Conservation (phyloP, 805 yeast species). For the Jamesozyma gamospora region DNA sequence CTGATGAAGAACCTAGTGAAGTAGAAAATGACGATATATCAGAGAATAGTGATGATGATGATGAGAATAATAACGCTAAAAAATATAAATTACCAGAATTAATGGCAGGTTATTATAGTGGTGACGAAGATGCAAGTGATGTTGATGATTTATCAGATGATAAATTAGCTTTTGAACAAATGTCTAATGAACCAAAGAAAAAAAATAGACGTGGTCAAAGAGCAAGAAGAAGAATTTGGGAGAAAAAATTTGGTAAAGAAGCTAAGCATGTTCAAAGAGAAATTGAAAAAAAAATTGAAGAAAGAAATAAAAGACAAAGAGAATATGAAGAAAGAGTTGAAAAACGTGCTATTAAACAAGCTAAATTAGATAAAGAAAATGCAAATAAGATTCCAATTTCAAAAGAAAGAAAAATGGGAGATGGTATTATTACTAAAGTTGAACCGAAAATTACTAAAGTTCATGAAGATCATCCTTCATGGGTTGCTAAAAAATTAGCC, state of each 20-base stretch:
- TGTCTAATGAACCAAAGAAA: constrained; percentile 34
- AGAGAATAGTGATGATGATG: constrained; percentile 37
- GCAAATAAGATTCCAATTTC: constrained; percentile 9
- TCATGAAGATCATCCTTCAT: constrained; percentile 71
- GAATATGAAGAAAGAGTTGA: constrained; percentile 67
- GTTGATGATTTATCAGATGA: constrained; percentile 32
- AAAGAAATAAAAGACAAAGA: constrained; percentile 46
- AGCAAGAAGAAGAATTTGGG: constrained; percentile 96
- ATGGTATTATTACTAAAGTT: constrained; percentile 11
- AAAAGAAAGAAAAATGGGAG: background rate
- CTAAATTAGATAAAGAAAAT: constrained; percentile 21
- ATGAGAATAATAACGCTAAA: constrained; percentile 13
- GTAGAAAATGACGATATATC: constrained; percentile 22
- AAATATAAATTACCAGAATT: constrained; percentile 51
- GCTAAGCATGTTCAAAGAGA: constrained; percentile 81
- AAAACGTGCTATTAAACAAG: constrained; percentile 50
- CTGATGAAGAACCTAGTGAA: constrained; percentile 53
- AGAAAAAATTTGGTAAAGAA: constrained; percentile 65
- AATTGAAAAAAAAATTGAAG: constrained; percentile 41
- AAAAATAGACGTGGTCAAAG: constrained; percentile 95
- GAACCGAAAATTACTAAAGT: constrained; percentile 3
- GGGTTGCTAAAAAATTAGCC: constrained; percentile 81
- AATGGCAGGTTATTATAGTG: constrained; percentile 75
- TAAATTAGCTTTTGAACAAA: constrained; percentile 34
- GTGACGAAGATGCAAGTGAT: constrained; percentile 55